Evolutionary conservation across 179 eudicot species (phyloP), one percentile per base, ranked within the genome.

Genomic region (Heliamphora pulchella): DNA sequence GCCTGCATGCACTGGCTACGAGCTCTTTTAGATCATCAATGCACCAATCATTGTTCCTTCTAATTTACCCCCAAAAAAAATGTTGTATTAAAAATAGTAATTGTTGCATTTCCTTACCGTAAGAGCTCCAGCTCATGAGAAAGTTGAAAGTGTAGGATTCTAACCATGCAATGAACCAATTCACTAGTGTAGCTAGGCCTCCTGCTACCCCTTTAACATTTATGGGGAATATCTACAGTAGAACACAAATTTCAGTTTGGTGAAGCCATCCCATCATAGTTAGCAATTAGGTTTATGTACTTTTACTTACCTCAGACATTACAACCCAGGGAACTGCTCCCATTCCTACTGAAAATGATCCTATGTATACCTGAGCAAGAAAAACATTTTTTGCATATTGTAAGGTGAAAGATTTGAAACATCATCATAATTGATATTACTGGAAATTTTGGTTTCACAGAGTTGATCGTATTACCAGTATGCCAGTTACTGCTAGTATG

Each of bases 271-370:
- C 18, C 55, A 66, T 75, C 13, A 11, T 68, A 2, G 54, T 9
- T 20, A 18, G 69, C 4, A 14, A 31, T 14, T 20, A 48, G 14
- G 74, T 8, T 43, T 77, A 53, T n/a, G 62, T 72, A 66, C 18
- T 43, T 73, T 13, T 51, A 69, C 74, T 2, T 81, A 89, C 91
- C 90, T 89, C 91, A 17, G 91, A 89, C 91, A 89, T 93, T 64
- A 95, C 84, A 31, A 95, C 97, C 98, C 98, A 95, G 47, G 98
- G 98, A 80, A 95, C 89, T 53, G 98, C 94, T 84, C 97, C 98
- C 97, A 95, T 91, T 79, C 98, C 98, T 54, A 73, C 84, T 69
- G 98, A 91, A 77, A 93, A 95, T 39, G 97, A 83, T 41, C 89
- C 89, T 86, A 93, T 87, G 76, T 88, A 91, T 51, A 87, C 85